A percentile compares a stretch with the other conserved stretches of the same genome.
Conservation (phyloP, 192 early-diverging fungal genomes). For the Dimargaris xerosporica region DNA sequence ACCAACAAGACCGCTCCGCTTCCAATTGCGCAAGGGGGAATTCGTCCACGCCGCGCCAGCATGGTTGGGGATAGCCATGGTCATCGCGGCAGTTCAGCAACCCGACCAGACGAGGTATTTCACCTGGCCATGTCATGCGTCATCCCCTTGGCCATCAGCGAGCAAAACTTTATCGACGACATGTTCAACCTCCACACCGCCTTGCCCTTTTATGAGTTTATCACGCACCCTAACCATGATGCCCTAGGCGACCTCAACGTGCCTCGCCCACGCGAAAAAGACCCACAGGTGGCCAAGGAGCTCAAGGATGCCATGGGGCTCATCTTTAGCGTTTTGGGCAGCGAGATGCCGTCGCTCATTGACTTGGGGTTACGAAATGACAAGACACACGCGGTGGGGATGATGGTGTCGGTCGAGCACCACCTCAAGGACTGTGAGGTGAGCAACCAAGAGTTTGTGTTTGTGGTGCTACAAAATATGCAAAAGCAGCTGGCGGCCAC, state of each 20-base stretch:
- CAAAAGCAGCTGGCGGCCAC: constrained; percentile 41
- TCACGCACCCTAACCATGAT: neutral
- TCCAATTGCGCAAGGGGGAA: neutral
- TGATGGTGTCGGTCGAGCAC: constrained; percentile 68
- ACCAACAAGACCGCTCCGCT: constrained; percentile 5
- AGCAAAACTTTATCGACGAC: constrained; percentile 86
- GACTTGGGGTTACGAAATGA: constrained; percentile 65
- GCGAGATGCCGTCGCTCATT: constrained; percentile 53
- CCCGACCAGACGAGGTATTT: constrained; percentile 20
- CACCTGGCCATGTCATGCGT: constrained; percentile 43
- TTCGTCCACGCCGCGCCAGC: neutral
- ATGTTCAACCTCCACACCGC: constrained; percentile 53
- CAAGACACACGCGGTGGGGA: constrained; percentile 55
- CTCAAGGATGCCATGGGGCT: constrained; percentile 63
- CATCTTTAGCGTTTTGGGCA: constrained; percentile 56
- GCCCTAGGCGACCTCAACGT: neutral
- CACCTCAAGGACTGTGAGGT: constrained; percentile 47
- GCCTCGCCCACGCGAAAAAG: constrained; percentile 2
- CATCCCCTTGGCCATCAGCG: constrained; percentile 51
- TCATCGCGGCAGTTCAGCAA: neutral
- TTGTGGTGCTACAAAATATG: constrained; percentile 49
- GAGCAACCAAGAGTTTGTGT: constrained; percentile 54
- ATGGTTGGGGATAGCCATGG: neutral
- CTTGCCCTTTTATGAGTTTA: constrained; percentile 4
- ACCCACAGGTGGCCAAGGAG: constrained; percentile 20